Base-by-base conservation (phyloP, 1,284 basidiomycete species). In the Pterulicium gracile region DNA sequence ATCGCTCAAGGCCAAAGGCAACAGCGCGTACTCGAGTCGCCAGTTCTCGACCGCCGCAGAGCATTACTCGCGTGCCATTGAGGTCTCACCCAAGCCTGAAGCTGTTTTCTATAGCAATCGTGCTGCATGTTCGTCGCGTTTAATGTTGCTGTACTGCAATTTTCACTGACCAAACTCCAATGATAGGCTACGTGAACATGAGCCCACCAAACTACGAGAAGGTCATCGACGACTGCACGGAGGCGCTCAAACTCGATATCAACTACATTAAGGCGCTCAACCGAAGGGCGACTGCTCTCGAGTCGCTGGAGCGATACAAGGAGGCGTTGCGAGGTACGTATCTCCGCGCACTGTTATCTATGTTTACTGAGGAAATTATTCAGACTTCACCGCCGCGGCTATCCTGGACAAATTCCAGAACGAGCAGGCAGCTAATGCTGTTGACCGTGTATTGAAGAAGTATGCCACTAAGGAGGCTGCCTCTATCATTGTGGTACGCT, bases 51-150 rank as follows among this genome's bases (percentile, higher is more conserved):
- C 74, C 43, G 96, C 96, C 5, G 82, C 85, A 44, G 76, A 81
- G 36, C 77, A 84, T 57, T 99, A 98, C 74, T 88, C 91, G 21
- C 86, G 87, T 60, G 95, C 96, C 20, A 96, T 98, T 54, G 78
- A 82, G 49, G 73, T 90, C 10, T 76, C 89, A 2, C 84, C 87
- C 27, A 83, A 81, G 60, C 81, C 88, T 21, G 90, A 96, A 60
- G 85, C 95, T 23, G 92, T 98, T 43, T 98, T 89, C 70, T 98
- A 84, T 76, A 91, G 88, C 62, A 99, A 99, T 68, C 85, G 96
- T 49, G 95, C 95, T 40, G 96, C 96, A 50, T 97, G 94, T 91
- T 51, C 55, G 81, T 66, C 21, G 24, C 20, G 21, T 10, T 45
- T 49, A 32, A 12, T 34, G 4, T 43, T 3, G 17, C 36, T 27